Percentiles rank a stretch among this genome's conserved stretches.
These are phyloP conservation scores for Physcomitrellopsis africana DNA, from an alignment of 225 moss, liverwort and hornwort genomes.

Conservation along the genomic window DNA sequence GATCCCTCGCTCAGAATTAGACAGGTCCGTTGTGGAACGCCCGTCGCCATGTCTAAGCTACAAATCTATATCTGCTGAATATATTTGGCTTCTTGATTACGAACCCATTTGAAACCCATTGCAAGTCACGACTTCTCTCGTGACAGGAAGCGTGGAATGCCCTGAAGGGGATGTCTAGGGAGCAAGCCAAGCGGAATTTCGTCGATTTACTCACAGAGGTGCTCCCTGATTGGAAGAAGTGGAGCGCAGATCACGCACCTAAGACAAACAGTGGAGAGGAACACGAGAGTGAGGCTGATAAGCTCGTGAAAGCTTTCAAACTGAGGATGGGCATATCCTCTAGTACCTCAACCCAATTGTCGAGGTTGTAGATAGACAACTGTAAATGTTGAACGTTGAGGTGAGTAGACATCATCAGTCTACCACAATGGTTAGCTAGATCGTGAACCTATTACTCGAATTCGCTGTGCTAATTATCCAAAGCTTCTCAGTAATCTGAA, in stretches of 20 bases:
- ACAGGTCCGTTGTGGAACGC: constrained; percentile 36
- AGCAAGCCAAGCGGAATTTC: constrained; percentile 66
- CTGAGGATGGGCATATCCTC: background rate
- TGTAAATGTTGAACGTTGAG: constrained; percentile 7
- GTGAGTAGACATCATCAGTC: constrained; percentile 21
- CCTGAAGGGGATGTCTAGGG: constrained; percentile 62
- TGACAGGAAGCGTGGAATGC: constrained; percentile 79
- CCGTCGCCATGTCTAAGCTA: background rate
- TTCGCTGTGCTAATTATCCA: background rate
- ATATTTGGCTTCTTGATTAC: too few species aligned
- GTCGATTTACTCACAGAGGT: constrained; percentile 67
- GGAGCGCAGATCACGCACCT: constrained; percentile 62
- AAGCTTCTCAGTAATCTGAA: background rate
- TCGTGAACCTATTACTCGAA: background rate
- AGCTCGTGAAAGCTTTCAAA: constrained; percentile 69
- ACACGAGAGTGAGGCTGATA: constrained; percentile 73
- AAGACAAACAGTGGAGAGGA: constrained; percentile 43
- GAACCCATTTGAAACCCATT: too few species aligned
- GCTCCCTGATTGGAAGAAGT: constrained; percentile 77
- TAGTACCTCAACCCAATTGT: constrained; percentile 20
- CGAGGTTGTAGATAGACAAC: constrained; percentile 41
- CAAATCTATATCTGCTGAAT: background rate
- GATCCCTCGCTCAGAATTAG: constrained; percentile 63
- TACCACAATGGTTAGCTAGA: background rate
- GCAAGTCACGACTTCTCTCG: background rate